Conservation (phyloP, 2,329 filamentous ascomycete genomes). For the Aspergillus ruber region DNA sequence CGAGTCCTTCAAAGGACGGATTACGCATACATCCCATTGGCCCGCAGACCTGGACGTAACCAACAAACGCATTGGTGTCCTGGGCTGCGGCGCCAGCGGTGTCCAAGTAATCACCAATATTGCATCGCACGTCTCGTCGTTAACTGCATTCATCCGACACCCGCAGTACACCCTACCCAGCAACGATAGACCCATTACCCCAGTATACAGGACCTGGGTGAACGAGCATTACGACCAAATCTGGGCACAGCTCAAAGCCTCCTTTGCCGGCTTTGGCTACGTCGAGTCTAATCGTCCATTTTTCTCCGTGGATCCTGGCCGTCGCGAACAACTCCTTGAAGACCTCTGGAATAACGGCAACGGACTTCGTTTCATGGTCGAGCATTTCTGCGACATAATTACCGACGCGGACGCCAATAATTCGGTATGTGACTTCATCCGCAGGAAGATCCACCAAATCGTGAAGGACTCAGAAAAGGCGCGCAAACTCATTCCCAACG, state of each 20-base stretch:
- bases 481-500: constrained; percentile 13
- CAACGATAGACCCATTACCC: background rate
- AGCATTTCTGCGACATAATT: constrained; percentile 6
- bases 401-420: constrained; percentile 13
- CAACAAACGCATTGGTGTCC: constrained; percentile 44
- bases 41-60: constrained; percentile 39
- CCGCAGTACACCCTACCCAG: constrained; percentile 32
- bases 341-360: constrained; percentile 25
- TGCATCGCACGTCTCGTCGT: constrained; percentile 17
- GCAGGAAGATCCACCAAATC: constrained; percentile 11
- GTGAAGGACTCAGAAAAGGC: constrained; percentile 12
- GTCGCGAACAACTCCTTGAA: constrained; percentile 10
- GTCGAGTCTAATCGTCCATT: background rate
- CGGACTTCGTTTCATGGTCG: constrained; percentile 31
- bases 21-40: constrained; percentile 52
- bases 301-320: background rate
- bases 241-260: constrained; percentile 2
- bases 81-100: constrained; percentile 28
- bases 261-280: background rate
- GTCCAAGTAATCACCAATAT: constrained; percentile 24
- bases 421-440: constrained; percentile 13
- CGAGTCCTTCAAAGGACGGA: constrained; percentile 44
- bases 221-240: constrained; percentile 7
- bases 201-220: constrained; percentile 16
- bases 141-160: constrained; percentile 32